Conservation (phyloP, 192 early-diverging fungal species). For the Backusella luteola region DNA sequence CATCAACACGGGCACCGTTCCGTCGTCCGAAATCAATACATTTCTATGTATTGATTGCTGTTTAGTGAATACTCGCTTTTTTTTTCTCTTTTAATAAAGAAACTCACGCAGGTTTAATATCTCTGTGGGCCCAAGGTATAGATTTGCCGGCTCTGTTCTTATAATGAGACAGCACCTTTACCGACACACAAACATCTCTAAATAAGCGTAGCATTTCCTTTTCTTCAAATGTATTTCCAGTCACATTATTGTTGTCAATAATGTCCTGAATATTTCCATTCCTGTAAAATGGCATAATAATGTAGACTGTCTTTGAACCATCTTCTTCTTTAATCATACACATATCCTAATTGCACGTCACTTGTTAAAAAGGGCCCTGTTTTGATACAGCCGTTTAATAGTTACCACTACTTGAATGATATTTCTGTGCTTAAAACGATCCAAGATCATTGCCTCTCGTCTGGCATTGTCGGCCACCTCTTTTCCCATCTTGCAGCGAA, state of each 20-base stretch:
- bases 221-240: slow-evolving; percentile 48
- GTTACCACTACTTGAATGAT: slow-evolving; percentile 60
- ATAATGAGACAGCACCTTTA: slow-evolving; percentile 55
- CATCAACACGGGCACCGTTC: slow-evolving; percentile 59
- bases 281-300: slow-evolving; percentile 68
- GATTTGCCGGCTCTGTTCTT: slow-evolving; percentile 1
- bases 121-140: slow-evolving; percentile 61
- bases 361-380: not conserved
- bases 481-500: slow-evolving; percentile 57
- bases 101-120: slow-evolving; percentile 59
- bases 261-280: slow-evolving; percentile 57
- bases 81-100: not conserved
- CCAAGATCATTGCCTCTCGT: slow-evolving; percentile 62
- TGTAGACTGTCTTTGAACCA: slow-evolving; percentile 53
- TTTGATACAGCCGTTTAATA: not conserved
- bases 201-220: slow-evolving; percentile 57
- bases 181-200: slow-evolving; percentile 54
- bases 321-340: slow-evolving; percentile 50
- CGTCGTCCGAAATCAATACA: slow-evolving; percentile 62
- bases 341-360: slow-evolving; percentile 42
- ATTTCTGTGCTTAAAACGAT: slow-evolving; percentile 59
- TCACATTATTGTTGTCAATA: slow-evolving; percentile 46
- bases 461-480: slow-evolving; percentile 58
- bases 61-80: not conserved
- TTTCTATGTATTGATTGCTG: slow-evolving; percentile 36